Evolutionary conservation across 129 eudicot species (phyloP).

Genomic region (Flaveria brownii): DNA sequence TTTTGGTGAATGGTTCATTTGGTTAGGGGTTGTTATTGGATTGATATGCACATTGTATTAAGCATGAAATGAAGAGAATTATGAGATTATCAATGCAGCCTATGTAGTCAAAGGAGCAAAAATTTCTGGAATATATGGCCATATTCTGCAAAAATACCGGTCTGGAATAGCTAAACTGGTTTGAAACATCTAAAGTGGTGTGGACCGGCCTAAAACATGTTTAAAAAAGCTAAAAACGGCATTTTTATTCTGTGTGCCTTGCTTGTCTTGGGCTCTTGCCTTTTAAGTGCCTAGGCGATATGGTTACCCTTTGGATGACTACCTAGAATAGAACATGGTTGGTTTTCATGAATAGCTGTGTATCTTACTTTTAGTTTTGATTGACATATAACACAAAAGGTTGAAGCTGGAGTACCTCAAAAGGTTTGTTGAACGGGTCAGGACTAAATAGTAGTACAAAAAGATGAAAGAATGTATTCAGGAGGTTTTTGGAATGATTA

Average conservation of each 20-base stretch:
- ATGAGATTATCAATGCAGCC: too few relatives aligned
- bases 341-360: neutral
- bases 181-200: too few relatives aligned
- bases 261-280: too few relatives aligned
- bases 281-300: too few relatives aligned
- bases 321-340: neutral
- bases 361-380: neutral
- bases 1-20: conserved; percentile 10
- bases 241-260: too few relatives aligned
- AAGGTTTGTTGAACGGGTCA: neutral
- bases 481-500: neutral
- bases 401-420: neutral
- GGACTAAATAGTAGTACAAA: neutral
- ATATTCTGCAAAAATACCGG: too few relatives aligned
- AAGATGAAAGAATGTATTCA: neutral
- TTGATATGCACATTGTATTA: conserved; percentile 8
- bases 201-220: too few relatives aligned
- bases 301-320: too few relatives aligned
- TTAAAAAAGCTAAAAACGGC: too few relatives aligned
- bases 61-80: neutral
- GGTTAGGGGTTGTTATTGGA: conserved; percentile 5
- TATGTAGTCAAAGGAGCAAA: too few relatives aligned
- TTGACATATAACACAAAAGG: neutral
- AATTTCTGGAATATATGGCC: too few relatives aligned
- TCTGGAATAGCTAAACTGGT: too few relatives aligned